These are phyloP conservation scores for Nepenthes mirabilis DNA, from an alignment of 148 eudicot genomes.

Conservation along the genomic window DNA sequence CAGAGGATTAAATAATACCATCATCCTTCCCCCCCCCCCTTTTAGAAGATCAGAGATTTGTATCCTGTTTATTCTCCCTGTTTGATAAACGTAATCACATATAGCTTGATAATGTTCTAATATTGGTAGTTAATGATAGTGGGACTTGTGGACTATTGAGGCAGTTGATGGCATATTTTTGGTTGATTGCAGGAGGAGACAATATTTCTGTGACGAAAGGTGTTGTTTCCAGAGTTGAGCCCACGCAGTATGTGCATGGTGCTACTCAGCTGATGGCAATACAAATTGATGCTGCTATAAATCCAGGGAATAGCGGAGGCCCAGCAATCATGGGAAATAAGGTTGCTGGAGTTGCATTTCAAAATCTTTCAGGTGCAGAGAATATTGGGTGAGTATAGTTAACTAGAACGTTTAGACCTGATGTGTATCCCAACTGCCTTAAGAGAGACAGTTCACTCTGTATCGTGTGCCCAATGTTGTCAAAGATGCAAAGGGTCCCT, in stretches of 20 bases:
- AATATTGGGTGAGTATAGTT: slow-evolving; percentile 75
- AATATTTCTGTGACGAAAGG: slow-evolving; percentile 95
- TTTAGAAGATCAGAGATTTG: no score
- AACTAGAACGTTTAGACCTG: not conserved
- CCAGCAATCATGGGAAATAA: slow-evolving; percentile 97
- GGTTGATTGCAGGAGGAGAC: slow-evolving; percentile 63
- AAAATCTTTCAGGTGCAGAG: slow-evolving; percentile 96
- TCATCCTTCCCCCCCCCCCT: no score
- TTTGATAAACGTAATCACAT: no score
- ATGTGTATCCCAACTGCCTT: not conserved
- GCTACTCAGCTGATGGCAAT: slow-evolving; percentile 86
- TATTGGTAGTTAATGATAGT: not conserved
- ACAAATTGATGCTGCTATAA: slow-evolving; percentile 98
- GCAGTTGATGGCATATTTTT: not conserved
- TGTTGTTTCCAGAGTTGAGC: slow-evolving; percentile 95
- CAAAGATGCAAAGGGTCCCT: not conserved
- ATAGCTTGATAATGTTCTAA: no score
- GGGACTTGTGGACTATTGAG: not conserved
- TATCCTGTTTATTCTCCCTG: no score
- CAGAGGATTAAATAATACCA: no score
- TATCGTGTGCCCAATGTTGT: not conserved
- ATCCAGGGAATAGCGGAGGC: slow-evolving; percentile 98
- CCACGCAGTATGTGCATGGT: slow-evolving; percentile 89
- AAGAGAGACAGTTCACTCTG: not conserved
- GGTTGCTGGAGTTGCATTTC: slow-evolving; percentile 98